Base-by-base conservation (phyloP, 345 rosid species). In the Brassica rapa region DNA sequence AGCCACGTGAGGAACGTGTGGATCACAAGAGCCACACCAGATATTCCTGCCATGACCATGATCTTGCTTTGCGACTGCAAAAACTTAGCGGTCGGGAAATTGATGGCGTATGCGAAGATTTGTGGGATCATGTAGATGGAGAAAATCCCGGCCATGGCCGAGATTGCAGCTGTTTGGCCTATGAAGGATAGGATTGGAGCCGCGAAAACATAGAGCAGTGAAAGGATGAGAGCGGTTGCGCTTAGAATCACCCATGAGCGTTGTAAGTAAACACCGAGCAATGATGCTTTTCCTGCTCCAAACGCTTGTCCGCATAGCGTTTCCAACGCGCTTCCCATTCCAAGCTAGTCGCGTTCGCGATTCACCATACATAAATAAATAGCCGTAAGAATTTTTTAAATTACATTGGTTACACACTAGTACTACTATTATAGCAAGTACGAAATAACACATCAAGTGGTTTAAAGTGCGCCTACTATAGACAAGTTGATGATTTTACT, bases 311-410 rank as follows among this genome's bases (percentile, higher is more conserved):
- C 98, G 51, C 97, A 92, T 12, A 92, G 74, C 11, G 98, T 94
- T 83, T 94, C 97, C 7, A 94, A 89, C 21, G 98, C 97, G 25
- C 98, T 94, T 69, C 98, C 98, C 98, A 94, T 94, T 25, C 98
- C 98, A 53, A 94, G 86, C 98, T 94, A 80, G 8, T 65, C 8
- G 2, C 65, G 62, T 61, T 67, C 15, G 43, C 29, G 29, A 16
- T 19, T 10, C 8, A 77, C 56, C 71, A 16, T 55, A 25, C 59
- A 66, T 1, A 25, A 4, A 51, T 51, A 4, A 11, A 23, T 19
- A 10, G 43, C 3, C 27, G 70, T 69, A 3, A 68, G 35, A 76
- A 46, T 14, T 46, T 43, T 14, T 1, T 14, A 25, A 46, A 46
- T 10, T 11, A 43, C 0, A 3, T 1, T 59, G 23, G 16, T 16